Conservation (phyloP, 2,329 filamentous ascomycete species). For the Fusarium algeriense region DNA sequence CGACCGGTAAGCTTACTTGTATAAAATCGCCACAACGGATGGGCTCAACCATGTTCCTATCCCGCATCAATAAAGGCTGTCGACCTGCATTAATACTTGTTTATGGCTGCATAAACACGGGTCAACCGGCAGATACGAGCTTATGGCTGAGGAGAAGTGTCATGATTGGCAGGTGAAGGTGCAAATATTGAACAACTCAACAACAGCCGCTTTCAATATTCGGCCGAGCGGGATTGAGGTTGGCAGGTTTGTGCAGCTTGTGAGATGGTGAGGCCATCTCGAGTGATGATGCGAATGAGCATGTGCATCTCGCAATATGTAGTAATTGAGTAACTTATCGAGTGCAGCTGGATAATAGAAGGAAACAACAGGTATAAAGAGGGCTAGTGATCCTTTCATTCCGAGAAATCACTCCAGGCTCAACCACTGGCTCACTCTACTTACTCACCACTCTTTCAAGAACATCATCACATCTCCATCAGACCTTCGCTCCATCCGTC, state of each 20-base stretch:
- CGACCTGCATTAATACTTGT: constrained; percentile 29
- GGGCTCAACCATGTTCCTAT: neutral
- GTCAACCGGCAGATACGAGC: constrained; percentile 35
- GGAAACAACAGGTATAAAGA: constrained; percentile 11
- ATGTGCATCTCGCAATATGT: neutral
- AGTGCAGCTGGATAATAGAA: fast-evolving
- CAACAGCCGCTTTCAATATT: neutral
- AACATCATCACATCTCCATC: neutral
- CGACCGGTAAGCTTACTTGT: constrained; percentile 22
- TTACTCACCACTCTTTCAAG: constrained; percentile 14
- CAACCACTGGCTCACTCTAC: constrained; percentile 14
- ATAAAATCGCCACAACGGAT: neutral
- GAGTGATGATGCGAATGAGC: neutral
- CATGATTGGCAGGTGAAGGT: constrained; percentile 5
- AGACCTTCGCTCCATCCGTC: constrained; percentile 11
- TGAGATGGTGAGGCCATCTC: neutral
- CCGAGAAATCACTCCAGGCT: neutral
- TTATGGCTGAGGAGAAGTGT: constrained; percentile 27
- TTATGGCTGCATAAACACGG: constrained; percentile 29
- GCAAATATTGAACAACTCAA: constrained; percentile 8
- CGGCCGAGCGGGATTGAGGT: neutral
- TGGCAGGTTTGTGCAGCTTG: neutral
- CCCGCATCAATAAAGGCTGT: constrained; percentile 37
- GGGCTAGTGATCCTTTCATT: neutral
- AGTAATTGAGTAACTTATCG: neutral